These are phyloP conservation scores for Ephemerocybe angulata DNA, from an alignment of 768 basidiomycete species.

Conservation along the genomic window DNA sequence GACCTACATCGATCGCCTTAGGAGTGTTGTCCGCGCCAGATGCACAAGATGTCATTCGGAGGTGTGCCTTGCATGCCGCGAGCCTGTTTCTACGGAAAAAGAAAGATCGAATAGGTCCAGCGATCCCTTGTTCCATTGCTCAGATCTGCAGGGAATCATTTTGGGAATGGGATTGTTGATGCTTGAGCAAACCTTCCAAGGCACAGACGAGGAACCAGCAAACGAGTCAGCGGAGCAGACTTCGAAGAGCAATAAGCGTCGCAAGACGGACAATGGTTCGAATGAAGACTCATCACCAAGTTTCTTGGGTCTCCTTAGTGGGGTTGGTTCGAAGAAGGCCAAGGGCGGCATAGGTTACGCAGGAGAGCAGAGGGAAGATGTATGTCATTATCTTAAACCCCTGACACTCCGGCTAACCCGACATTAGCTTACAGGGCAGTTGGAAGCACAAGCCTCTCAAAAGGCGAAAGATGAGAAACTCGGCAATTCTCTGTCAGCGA, in stretches of 20 bases:
- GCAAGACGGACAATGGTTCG: slow-evolving; percentile 35
- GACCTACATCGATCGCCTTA: slow-evolving; percentile 63
- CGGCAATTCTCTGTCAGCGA: slow-evolving; percentile 58
- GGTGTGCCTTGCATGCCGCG: slow-evolving; percentile 77
- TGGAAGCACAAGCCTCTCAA: slow-evolving; percentile 75
- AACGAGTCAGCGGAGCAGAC: slow-evolving; percentile 30
- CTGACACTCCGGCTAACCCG: neutral
- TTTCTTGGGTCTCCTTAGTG: slow-evolving; percentile 34
- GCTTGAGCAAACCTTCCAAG: slow-evolving; percentile 70
- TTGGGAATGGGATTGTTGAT: slow-evolving; percentile 88
- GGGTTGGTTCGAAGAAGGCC: slow-evolving; percentile 54
- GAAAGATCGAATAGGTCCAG: slow-evolving; percentile 41
- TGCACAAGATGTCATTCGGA: slow-evolving; percentile 61
- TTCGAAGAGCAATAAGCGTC: slow-evolving; percentile 40
- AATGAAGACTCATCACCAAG: slow-evolving; percentile 52
- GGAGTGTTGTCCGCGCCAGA: slow-evolving; percentile 48
- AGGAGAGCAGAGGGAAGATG: slow-evolving; percentile 80
- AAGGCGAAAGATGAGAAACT: slow-evolving; percentile 70
- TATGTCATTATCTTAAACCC: slow-evolving; percentile 36
- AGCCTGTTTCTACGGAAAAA: slow-evolving; percentile 48
- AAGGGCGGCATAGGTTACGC: slow-evolving; percentile 88
- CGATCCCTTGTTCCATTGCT: slow-evolving; percentile 79
- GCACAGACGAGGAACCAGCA: slow-evolving; percentile 41
- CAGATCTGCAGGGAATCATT: slow-evolving; percentile 84
- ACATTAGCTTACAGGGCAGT: slow-evolving; percentile 69